These are phyloP conservation scores for Microascus cirrosus DNA, from an alignment of 2,329 filamentous ascomycete genomes.

Conservation along the genomic window DNA sequence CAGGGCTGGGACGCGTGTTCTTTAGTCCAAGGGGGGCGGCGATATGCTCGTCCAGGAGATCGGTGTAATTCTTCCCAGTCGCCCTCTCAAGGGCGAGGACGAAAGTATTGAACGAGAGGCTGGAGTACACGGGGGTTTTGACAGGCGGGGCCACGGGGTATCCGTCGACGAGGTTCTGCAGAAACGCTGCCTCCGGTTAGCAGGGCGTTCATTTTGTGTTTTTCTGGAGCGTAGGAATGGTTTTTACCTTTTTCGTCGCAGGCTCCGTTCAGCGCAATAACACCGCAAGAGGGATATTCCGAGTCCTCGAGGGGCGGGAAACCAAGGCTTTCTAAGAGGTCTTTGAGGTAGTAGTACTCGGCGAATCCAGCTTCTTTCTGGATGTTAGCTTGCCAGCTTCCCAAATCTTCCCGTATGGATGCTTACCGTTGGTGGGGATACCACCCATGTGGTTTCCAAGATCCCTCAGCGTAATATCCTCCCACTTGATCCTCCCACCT, in stretches of 20 bases:
- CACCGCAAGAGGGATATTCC: slow-evolving; percentile 24
- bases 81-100: slow-evolving; percentile 19
- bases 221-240: not conserved
- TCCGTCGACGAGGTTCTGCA: slow-evolving; percentile 14
- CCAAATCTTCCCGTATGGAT: not conserved
- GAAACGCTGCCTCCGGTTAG: not conserved
- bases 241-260: slow-evolving; percentile 12
- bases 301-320: slow-evolving; percentile 21
- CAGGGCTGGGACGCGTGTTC: slow-evolving; percentile 16
- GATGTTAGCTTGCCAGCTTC: not conserved
- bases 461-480: slow-evolving; percentile 22
- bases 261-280: slow-evolving; percentile 18
- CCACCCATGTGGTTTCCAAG: slow-evolving; percentile 24
- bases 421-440: slow-evolving; percentile 22
- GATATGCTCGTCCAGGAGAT: slow-evolving; percentile 12
- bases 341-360: slow-evolving; percentile 23
- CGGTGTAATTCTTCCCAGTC: slow-evolving; percentile 16
- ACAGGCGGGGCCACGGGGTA: slow-evolving; percentile 18
- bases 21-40: slow-evolving; percentile 9
- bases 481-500: slow-evolving; percentile 17
- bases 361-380: slow-evolving; percentile 17
- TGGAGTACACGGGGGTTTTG: slow-evolving; percentile 27
- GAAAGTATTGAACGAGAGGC: slow-evolving; percentile 24
- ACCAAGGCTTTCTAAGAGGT: slow-evolving; percentile 20
- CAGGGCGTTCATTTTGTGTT: not conserved